These are phyloP conservation scores for Coriolopsis trogii DNA, from an alignment of 1,284 basidiomycete genomes.

Conservation along the genomic window DNA sequence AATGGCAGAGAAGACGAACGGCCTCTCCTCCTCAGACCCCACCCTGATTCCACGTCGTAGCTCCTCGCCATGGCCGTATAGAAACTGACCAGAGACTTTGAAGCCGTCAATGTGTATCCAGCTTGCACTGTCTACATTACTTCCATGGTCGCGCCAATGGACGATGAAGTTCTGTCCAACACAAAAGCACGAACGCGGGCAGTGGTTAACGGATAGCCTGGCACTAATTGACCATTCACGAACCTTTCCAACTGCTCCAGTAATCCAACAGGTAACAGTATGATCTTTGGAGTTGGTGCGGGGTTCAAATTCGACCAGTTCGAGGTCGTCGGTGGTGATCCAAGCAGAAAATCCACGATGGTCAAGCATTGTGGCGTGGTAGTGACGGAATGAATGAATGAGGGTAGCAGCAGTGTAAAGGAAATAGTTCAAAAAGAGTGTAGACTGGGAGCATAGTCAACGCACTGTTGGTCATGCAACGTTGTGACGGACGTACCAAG, in stretches of 20 bases:
- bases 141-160: constrained; percentile 63
- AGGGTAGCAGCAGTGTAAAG: not conserved
- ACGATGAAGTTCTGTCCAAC: constrained; percentile 53
- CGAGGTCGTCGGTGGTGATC: constrained; percentile 52
- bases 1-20: constrained; percentile 56
- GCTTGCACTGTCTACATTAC: constrained; percentile 50
- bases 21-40: constrained; percentile 41
- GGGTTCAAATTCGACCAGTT: constrained; percentile 54
- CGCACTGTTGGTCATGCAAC: too few relatives aligned
- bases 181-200: too few relatives aligned
- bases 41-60: constrained; percentile 41
- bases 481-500: constrained; percentile 7
- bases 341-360: constrained; percentile 67
- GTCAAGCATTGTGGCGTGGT: constrained; percentile 45
- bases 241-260: constrained; percentile 59
- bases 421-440: not conserved
- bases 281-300: constrained; percentile 45
- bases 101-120: constrained; percentile 64
- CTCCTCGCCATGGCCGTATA: constrained; percentile 52
- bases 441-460: too few relatives aligned
- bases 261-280: constrained; percentile 65
- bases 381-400: not conserved
- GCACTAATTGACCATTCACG: too few relatives aligned
- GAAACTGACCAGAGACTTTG: constrained; percentile 58
- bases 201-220: too few relatives aligned